phyloP scores from a whole-genome alignment of 2,329 filamentous ascomycete genomes.

The Fusarium sp. region DNA sequence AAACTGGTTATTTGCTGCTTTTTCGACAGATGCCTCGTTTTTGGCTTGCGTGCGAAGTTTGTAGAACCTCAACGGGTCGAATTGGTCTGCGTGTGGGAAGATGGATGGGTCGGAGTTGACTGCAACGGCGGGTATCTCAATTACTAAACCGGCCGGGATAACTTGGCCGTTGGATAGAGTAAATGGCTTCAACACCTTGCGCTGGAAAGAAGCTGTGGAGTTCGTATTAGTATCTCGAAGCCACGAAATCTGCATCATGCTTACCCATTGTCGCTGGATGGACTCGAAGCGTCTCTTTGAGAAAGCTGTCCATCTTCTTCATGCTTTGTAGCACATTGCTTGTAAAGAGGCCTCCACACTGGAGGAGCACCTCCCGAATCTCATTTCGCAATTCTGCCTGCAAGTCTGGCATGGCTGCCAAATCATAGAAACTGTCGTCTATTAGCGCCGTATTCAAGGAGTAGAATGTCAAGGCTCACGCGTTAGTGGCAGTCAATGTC shows the following conservation, averaged over 20 bases:
- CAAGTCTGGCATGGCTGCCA: background rate
- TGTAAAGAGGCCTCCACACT: background rate
- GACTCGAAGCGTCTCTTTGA: background rate
- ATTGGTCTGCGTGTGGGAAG: background rate
- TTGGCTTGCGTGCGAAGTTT: background rate
- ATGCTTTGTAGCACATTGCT: background rate
- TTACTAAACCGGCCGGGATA: background rate
- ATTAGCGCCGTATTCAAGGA: background rate
- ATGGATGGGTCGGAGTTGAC: background rate
- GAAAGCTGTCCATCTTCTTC: background rate
- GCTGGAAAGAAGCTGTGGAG: background rate
- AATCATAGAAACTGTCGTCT: background rate
- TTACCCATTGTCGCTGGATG: background rate
- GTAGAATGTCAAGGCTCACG: background rate
- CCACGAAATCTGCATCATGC: background rate
- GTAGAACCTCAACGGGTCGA: background rate
- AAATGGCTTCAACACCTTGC: background rate
- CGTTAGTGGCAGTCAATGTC: background rate
- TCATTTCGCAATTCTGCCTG: background rate
- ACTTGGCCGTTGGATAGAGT: background rate
- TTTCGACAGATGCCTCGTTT: background rate
- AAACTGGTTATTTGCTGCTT: background rate
- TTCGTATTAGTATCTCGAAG: background rate
- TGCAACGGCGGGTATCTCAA: background rate
- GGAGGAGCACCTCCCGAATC: background rate